These are phyloP conservation scores for Phytopythium ostracodes DNA, from an alignment of 352 stramenopile species.

Conservation along the genomic window DNA sequence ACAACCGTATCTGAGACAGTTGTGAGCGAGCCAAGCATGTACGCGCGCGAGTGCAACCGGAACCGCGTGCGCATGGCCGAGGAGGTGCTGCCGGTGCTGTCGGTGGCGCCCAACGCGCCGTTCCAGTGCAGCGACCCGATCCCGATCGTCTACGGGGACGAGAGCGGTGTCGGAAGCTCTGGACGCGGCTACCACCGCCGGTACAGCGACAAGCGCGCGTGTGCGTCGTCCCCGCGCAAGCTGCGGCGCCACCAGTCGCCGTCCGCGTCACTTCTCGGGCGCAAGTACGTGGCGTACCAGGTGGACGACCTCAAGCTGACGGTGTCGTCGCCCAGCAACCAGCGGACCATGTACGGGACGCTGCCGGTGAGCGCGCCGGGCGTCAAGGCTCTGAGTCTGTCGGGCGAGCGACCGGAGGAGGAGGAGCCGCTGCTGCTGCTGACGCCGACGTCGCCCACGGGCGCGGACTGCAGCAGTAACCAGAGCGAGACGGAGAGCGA, in stretches of 20 bases:
- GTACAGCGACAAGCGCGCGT: not conserved
- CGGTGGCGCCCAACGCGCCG: not conserved
- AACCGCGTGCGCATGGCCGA: slow-evolving; percentile 20
- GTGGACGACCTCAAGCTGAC: slow-evolving; percentile 25
- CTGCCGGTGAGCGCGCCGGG: slow-evolving; percentile 15
- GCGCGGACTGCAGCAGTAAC: slow-evolving; percentile 18
- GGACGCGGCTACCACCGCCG: not conserved
- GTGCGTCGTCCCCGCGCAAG: not conserved
- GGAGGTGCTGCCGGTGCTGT: slow-evolving; percentile 20
- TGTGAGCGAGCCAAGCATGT: not conserved
- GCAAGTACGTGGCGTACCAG: slow-evolving; percentile 29
- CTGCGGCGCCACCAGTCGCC: slow-evolving; percentile 3
- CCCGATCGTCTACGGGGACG: slow-evolving; percentile 1
- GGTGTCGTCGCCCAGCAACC: slow-evolving; percentile 2
- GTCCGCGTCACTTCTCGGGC: slow-evolving; percentile 7
- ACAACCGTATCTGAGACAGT: too few species aligned
- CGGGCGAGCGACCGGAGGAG: slow-evolving; percentile 6
- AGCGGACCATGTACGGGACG: slow-evolving; percentile 31
- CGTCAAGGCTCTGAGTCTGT: too few species aligned
- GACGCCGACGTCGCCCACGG: slow-evolving; percentile 9
- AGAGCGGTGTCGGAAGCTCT: not conserved
- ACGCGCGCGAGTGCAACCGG: not conserved
- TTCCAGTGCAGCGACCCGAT: slow-evolving; percentile 10
- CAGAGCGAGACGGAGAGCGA: slow-evolving; percentile 82
- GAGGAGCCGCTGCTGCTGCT: slow-evolving; percentile 21